Evolutionary conservation across 2,329 filamentous ascomycete species (phyloP).

Genomic region (Venturiaceae sp.): DNA sequence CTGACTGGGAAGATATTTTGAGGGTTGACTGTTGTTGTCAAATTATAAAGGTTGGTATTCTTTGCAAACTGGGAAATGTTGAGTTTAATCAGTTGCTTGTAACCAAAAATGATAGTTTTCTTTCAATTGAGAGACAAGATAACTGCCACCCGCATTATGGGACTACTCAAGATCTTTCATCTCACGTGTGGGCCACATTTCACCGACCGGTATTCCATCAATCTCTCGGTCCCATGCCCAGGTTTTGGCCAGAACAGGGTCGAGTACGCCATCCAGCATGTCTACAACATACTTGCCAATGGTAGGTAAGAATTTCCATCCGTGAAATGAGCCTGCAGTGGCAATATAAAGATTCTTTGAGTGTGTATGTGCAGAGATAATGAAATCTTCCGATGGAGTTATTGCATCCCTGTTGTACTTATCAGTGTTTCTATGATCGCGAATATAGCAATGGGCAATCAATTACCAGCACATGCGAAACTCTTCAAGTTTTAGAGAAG

Average conservation of each 20-base stretch:
- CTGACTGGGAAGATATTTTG: no score
- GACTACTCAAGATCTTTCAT: background rate
- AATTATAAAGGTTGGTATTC: no score
- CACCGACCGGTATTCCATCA: slow-evolving; percentile 28
- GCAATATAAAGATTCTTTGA: slow-evolving; percentile 32
- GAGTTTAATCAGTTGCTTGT: no score
- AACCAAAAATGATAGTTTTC: no score
- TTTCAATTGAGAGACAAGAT: no score
- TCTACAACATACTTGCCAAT: slow-evolving; percentile 23
- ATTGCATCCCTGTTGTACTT: slow-evolving; percentile 49
- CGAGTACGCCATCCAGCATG: slow-evolving; percentile 28
- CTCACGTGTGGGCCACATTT: background rate
- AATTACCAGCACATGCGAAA: no score
- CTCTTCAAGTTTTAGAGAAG: no score
- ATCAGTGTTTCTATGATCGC: no score
- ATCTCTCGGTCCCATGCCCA: slow-evolving; percentile 53
- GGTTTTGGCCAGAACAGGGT: slow-evolving; percentile 32
- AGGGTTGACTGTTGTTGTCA: no score
- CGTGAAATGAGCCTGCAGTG: slow-evolving; percentile 33
- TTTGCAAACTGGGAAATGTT: no score
- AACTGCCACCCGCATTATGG: no score
- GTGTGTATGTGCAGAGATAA: slow-evolving; percentile 35
- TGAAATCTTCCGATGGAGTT: slow-evolving; percentile 45
- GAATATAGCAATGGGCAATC: no score
- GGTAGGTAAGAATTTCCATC: slow-evolving; percentile 27